Base-by-base conservation (phyloP, 2,329 filamentous ascomycete species). In the Curvularia eragrostidis region DNA sequence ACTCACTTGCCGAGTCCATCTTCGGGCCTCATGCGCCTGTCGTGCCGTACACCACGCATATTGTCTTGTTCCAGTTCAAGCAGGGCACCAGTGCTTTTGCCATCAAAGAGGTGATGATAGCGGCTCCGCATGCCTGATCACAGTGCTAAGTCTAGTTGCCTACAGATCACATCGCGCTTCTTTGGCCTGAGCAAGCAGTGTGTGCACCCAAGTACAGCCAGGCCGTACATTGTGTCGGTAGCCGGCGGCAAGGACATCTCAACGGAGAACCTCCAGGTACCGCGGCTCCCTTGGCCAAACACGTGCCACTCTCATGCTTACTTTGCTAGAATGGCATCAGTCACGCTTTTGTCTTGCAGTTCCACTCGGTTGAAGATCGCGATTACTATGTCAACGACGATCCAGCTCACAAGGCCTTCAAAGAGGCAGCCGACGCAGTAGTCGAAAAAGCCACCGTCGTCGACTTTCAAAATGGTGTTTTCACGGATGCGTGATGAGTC, bases 371-470 rank as follows among this genome's bases (percentile, higher is more conserved):
- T 3, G 74, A 75, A 41, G 78, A 82, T 51, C 70, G 79, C 26
- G 73, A 80, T 52, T 81, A 78, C 58, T 82, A 81, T 54, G 75
- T 80, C 21, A 67, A 77, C 18, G 58, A 75, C 0, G 79, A 81
- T 58, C 75, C 75, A 4, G 70, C 67, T 0, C 79, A 81, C 46
- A 62, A 76, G 43, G 68, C 64, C 0, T 81, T 81, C 63, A 75
- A 78, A 42, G 66, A 72, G 26, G 62, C 63, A n/a, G 68, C 74
- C 26, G 58, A 59, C 1, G 61, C 67, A 6, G 60, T 77, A 15
- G 55, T 81, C 1, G 75, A 78, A 47, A 78, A 78, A 52, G 70
- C 71, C 2, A 72, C 75, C 7, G 79, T 81, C 3, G 63, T 82
- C 7, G 79, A 81, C 51, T 81, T 73, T 49, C 69, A 72, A 19